Conservation (phyloP, 305 asterid genomes). For the Fraxinus sp. region DNA sequence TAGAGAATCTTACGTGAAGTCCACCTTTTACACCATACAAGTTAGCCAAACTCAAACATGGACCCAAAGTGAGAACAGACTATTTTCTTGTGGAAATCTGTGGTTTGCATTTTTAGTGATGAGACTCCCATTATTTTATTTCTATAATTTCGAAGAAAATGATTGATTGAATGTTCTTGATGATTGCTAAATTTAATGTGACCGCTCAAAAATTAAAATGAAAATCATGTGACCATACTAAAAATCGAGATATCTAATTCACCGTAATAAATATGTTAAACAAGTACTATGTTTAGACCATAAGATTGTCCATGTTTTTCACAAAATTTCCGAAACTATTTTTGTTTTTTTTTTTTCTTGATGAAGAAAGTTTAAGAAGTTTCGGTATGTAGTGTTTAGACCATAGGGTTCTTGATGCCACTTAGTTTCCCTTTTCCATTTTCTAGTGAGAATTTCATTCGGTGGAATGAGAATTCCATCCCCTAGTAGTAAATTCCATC, state of each 20-base stretch:
- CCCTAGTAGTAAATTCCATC: too few relatives aligned
- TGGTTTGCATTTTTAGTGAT: background rate
- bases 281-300: too few relatives aligned
- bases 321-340: background rate
- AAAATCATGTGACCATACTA: background rate
- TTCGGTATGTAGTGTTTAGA: background rate
- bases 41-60: background rate
- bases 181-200: background rate
- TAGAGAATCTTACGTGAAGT: conserved; percentile 14
- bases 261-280: background rate
- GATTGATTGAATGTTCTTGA: background rate
- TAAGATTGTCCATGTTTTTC: background rate
- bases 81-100: background rate
- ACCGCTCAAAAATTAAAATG: background rate
- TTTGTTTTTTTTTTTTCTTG: background rate
- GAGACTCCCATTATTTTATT: background rate
- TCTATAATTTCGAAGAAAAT: background rate
- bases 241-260: background rate
- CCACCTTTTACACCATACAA: conserved; percentile 9
- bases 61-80: background rate
- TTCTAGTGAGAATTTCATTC: too few relatives aligned
- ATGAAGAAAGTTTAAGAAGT: background rate
- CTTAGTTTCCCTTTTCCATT: too few relatives aligned
- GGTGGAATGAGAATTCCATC: too few relatives aligned
- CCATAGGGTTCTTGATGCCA: too few relatives aligned